A percentile compares a stretch with the other conserved stretches of the same genome.
Evolutionary conservation across 257 asterid genomes (phyloP).

Genomic region (Plantago major): DNA sequence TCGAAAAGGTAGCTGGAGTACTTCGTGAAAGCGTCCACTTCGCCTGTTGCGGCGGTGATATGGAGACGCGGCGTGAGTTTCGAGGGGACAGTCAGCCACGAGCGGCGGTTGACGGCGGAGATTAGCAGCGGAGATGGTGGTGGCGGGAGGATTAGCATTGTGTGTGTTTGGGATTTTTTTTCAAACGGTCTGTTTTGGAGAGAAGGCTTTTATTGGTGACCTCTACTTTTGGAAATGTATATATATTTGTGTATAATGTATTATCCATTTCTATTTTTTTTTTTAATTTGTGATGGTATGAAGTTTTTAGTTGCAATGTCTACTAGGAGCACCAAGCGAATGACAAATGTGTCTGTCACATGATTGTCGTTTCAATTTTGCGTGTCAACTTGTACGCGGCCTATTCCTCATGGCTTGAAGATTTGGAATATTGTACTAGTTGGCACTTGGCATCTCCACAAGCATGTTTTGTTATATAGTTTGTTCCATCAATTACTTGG

Average conservation of each 20-base stretch:
- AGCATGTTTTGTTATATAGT: too few relatives aligned
- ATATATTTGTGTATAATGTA: neutral
- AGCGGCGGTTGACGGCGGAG: slow-evolving; percentile 14
- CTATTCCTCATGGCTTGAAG: too few relatives aligned
- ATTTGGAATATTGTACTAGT: too few relatives aligned
- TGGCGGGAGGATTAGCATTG: slow-evolving; percentile 38
- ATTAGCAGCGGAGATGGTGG: slow-evolving; percentile 22
- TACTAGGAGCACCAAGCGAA: too few relatives aligned
- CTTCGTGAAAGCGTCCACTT: slow-evolving; percentile 73
- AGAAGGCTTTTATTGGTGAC: slow-evolving; percentile 20
- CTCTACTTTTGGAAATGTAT: slow-evolving; percentile 9
- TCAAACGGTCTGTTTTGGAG: slow-evolving; percentile 20
- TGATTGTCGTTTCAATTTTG: too few relatives aligned
- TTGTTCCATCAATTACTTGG: too few relatives aligned
- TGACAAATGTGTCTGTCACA: too few relatives aligned
- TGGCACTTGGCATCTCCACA: too few relatives aligned
- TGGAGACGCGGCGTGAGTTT: slow-evolving; percentile 20
- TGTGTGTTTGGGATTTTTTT: neutral
- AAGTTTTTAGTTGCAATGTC: too few relatives aligned
- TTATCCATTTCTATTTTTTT: slow-evolving; percentile 15
- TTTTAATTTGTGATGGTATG: neutral
- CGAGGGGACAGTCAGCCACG: slow-evolving; percentile 16
- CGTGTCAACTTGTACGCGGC: too few relatives aligned
- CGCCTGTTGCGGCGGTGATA: slow-evolving; percentile 27
- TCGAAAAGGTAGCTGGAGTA: slow-evolving; percentile 79